phyloP scores from a whole-genome alignment of 2,329 filamentous ascomycete genomes.

The Fusarium setosum region DNA sequence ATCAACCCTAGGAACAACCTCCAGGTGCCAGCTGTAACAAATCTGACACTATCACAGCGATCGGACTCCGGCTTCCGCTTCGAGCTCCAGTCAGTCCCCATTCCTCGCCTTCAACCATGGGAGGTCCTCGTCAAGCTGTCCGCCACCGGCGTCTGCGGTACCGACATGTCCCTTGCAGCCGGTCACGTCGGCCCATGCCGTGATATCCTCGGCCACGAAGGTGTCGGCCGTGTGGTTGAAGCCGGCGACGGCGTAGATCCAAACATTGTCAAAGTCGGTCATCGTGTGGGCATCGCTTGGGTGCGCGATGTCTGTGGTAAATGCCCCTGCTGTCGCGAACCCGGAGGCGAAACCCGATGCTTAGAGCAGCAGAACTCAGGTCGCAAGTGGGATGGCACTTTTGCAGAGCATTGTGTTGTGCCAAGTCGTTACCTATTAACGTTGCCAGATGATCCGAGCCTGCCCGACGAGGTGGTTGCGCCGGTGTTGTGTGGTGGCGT shows the following conservation, averaged over 20 bases:
- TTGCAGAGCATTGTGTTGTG: slow-evolving; percentile 52
- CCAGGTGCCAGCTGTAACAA: not conserved
- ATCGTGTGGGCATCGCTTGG: slow-evolving; percentile 32
- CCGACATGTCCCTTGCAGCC: slow-evolving; percentile 30
- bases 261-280: not conserved
- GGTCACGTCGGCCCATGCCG: slow-evolving; percentile 27
- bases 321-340: slow-evolving; percentile 49
- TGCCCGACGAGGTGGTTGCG: slow-evolving; percentile 50
- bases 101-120: slow-evolving; percentile 18
- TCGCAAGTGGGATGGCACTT: slow-evolving; percentile 49
- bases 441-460: slow-evolving; percentile 37
- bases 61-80: slow-evolving; percentile 8
- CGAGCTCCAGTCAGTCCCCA: not conserved
- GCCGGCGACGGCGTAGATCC: slow-evolving; percentile 17
- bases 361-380: slow-evolving; percentile 48
- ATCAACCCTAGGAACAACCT: too few relatives aligned
- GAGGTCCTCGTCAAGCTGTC: slow-evolving; percentile 25
- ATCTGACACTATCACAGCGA: slow-evolving; percentile 6
- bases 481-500: slow-evolving; percentile 57
- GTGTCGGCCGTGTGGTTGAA: slow-evolving; percentile 21
- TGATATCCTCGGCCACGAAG: slow-evolving; percentile 35
- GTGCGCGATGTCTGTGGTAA: slow-evolving; percentile 44
- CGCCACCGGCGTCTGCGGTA: slow-evolving; percentile 33
- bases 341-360: slow-evolving; percentile 50
- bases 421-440: slow-evolving; percentile 48